phyloP scores from a whole-genome alignment of 176 grass and related monocot species.

The Eragrostis curvula region DNA sequence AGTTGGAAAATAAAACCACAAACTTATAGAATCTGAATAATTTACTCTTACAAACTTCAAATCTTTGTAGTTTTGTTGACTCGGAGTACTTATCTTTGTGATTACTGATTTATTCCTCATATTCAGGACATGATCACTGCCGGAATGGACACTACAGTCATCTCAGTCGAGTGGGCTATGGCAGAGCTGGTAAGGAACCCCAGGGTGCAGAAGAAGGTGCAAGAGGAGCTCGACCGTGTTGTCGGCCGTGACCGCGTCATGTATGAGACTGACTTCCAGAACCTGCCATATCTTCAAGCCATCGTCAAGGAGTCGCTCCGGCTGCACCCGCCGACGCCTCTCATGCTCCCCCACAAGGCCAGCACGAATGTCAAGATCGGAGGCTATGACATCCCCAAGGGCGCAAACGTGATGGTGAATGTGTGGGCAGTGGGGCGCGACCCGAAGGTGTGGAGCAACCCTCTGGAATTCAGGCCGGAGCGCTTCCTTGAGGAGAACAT shows the following conservation, averaged over 20 bases:
- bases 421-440: constrained; percentile 74
- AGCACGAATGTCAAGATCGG: constrained; percentile 53
- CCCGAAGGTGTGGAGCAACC: constrained; percentile 62
- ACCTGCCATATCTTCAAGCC: constrained; percentile 64
- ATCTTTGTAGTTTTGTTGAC: neutral
- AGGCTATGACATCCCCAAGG: constrained; percentile 67
- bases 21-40: neutral
- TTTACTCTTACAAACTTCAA: neutral
- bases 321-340: constrained; percentile 64
- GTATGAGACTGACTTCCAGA: constrained; percentile 61
- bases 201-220: constrained; percentile 67
- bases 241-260: constrained; percentile 53
- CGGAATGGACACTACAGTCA: constrained; percentile 77
- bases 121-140: constrained; percentile 70
- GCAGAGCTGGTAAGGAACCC: constrained; percentile 69
- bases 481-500: constrained; percentile 66
- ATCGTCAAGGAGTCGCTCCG: constrained; percentile 74
- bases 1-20: neutral
- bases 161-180: constrained; percentile 76
- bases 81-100: constrained; percentile 11
- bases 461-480: constrained; percentile 67
- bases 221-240: constrained; percentile 63
- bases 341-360: constrained; percentile 86
- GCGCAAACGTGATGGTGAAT: constrained; percentile 68
- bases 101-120: neutral